Base-by-base conservation (phyloP, 768 basidiomycete species). In the Amyloporia xantha region DNA sequence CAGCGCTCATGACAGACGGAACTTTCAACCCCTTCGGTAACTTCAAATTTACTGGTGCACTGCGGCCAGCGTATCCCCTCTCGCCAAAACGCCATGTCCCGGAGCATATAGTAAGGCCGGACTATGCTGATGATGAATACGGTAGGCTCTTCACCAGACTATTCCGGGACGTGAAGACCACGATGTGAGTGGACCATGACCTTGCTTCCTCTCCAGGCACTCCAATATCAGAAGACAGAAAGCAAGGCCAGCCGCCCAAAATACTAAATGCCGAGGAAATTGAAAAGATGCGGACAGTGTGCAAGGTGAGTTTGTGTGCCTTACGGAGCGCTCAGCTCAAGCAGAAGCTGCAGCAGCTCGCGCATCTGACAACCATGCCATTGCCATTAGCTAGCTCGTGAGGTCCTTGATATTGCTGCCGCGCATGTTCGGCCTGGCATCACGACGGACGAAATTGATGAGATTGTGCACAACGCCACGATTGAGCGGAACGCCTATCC, bases 401-500 rank as follows among this genome's bases (percentile, higher is more conserved):
- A 99, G 69, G 84, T 99, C n/a, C 77, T 99, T 19, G 94, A 98
- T 65, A 74, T 90, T 49, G 86, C 90, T 15, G 95, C 94, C 1
- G 79, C 93, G 0, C 78, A 83, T 60, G 72, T 98, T 52, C 74
- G 77, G 37, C 90, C 93, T n/a, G 96, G 95, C 28, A 79, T 96
- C 33, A 96, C 95, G 10, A 97, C 96, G 1, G 93, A 98, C 62
- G 91, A 93, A 62, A 76, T 99, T 23, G 96, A 99, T 67, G 82
- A 80, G 49, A 83, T 97, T 54, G 92, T 95, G 12, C 96, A 99
- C 68, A 79, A 90, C 55, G 96, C 88, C 15, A 86, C 76, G 55
- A 84, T 98, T 54, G 86, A 94, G 68, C 76, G 94, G 44, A 83
- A 91, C 56, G 81, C 90, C 20, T 99, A 99, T 68, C 96, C 96